Conservation (phyloP, 23 red algal genomes). For the Agarophyton chilense region DNA sequence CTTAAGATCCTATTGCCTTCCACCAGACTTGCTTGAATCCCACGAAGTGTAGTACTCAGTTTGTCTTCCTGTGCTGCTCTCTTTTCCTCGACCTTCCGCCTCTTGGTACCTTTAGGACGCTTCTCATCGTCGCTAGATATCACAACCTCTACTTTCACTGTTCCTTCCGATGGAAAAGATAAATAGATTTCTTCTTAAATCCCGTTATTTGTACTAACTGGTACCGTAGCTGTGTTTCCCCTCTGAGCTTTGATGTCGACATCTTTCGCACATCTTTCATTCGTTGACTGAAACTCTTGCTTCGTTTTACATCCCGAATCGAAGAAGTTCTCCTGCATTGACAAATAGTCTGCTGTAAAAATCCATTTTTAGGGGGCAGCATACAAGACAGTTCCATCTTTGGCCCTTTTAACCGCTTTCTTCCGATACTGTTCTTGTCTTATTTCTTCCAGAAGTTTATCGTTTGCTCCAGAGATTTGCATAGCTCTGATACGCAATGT, state of each 20-base stretch:
- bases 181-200: background rate
- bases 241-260: too few species aligned
- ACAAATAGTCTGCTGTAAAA: constrained; percentile 26
- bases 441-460: constrained; percentile 15
- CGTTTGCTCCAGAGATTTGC: constrained; percentile 22
- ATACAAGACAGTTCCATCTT: constrained; percentile 2
- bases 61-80: background rate
- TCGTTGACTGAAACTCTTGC: background rate
- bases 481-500: background rate
- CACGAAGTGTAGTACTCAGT: background rate
- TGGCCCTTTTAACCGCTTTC: constrained; percentile 1
- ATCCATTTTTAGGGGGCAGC: constrained; percentile 9
- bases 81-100: background rate
- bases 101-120: constrained; percentile 18
- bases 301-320: constrained; percentile 12
- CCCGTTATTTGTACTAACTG: too few species aligned
- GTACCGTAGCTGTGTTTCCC: background rate
- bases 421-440: constrained; percentile 33
- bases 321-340: background rate
- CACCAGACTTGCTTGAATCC: background rate
- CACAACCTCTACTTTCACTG: background rate
- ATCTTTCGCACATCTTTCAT: background rate
- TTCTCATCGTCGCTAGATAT: background rate
- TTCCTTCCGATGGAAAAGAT: background rate
- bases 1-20: background rate